phyloP scores from a whole-genome alignment of 495 filamentous ascomycete genomes.

The Xylaria flabelliformis region DNA sequence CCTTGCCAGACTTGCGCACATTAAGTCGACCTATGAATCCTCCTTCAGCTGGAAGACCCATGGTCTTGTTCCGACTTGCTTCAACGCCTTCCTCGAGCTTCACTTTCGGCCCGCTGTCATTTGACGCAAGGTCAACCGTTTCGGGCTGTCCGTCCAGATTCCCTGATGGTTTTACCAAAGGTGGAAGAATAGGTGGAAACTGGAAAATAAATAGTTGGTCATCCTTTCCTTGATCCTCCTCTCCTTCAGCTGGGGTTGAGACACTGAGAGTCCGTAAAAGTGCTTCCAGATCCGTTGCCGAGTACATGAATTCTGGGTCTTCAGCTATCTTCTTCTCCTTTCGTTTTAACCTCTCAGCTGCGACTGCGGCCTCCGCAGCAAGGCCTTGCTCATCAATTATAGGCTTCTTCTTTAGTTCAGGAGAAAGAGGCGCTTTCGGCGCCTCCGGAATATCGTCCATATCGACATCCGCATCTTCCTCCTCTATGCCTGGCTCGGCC shows the following conservation, averaged over 20 bases:
- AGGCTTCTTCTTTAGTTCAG: conserved; percentile 42
- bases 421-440: conserved; percentile 40
- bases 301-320: conserved; percentile 46
- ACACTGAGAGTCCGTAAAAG: conserved; percentile 44
- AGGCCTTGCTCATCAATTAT: conserved; percentile 15
- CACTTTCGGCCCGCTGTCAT: conserved; percentile 32
- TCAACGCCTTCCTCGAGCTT: conserved; percentile 39
- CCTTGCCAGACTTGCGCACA: conserved; percentile 64
- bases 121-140: conserved; percentile 45
- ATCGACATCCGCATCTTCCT: conserved; percentile 41
- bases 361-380: conserved; percentile 5
- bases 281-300: conserved; percentile 39
- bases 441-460: conserved; percentile 48
- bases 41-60: conserved; percentile 44
- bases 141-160: conserved; percentile 32
- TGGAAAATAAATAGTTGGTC: conserved; percentile 69
- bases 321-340: conserved; percentile 41
- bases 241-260: conserved; percentile 26
- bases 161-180: conserved; percentile 47
- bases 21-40: conserved; percentile 66
- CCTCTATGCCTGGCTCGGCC: conserved; percentile 43
- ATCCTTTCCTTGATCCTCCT: conserved; percentile 43
- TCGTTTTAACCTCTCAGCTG: conserved; percentile 34
- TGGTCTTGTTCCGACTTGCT: conserved; percentile 28
- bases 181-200: conserved; percentile 66